A percentile compares a stretch with the other conserved stretches of the same genome.
phyloP scores from a whole-genome alignment of 2,329 filamentous ascomycete species.

The Arthroderma sp. region DNA sequence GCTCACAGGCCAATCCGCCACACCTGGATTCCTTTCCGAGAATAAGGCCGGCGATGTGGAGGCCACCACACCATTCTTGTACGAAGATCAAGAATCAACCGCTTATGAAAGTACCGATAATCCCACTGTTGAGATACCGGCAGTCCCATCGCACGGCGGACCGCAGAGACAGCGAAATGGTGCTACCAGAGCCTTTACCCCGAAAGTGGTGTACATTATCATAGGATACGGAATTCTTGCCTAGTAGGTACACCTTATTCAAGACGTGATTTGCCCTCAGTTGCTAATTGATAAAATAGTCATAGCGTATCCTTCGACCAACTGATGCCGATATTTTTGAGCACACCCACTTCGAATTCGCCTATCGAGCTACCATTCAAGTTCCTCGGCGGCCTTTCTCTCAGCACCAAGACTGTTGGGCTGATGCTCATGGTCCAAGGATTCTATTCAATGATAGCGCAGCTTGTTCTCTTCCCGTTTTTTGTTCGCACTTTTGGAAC shows the following conservation, averaged over 20 bases:
- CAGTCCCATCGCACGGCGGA: slow-evolving; percentile 2
- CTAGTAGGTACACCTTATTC: slow-evolving; percentile 67
- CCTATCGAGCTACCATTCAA: slow-evolving; percentile 62
- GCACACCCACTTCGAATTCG: slow-evolving; percentile 45
- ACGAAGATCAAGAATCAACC: slow-evolving; percentile 50
- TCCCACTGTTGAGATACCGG: slow-evolving; percentile 22
- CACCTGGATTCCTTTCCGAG: neutral
- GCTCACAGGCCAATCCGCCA: neutral
- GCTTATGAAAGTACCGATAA: slow-evolving; percentile 51
- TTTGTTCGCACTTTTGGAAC: slow-evolving; percentile 64
- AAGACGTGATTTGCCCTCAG: too few relatives aligned
- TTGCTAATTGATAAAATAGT: slow-evolving; percentile 36
- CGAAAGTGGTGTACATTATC: slow-evolving; percentile 75
- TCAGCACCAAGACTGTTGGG: slow-evolving; percentile 73
- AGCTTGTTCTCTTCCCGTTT: slow-evolving; percentile 70
- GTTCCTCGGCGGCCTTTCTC: slow-evolving; percentile 74
- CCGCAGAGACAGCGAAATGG: slow-evolving; percentile 28
- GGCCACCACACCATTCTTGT: slow-evolving; percentile 24
- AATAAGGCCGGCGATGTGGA: slow-evolving; percentile 4
- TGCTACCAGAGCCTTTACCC: slow-evolving; percentile 58
- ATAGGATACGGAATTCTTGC: slow-evolving; percentile 82
- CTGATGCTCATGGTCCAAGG: slow-evolving; percentile 81
- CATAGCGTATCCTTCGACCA: slow-evolving; percentile 97
- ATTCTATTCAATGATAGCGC: slow-evolving; percentile 75
- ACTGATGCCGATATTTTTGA: slow-evolving; percentile 82